A percentile compares a stretch with the other conserved stretches of the same genome.
phyloP scores from a whole-genome alignment of 306 rosid species.

The Rosa persica region DNA sequence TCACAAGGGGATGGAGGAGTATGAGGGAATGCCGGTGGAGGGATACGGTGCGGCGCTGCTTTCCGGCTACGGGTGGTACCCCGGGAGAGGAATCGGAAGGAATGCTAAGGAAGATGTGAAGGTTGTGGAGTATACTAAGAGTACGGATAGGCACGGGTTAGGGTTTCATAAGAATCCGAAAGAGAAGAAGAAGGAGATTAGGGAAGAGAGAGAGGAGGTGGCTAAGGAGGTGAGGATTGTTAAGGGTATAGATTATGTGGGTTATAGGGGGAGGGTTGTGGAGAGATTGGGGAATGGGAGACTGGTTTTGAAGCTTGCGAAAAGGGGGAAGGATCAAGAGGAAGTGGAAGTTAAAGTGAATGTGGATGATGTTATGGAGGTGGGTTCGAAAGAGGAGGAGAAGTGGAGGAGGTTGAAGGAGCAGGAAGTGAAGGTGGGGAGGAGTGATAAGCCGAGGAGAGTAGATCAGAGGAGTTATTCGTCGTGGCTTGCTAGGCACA shows the following conservation, averaged over 20 bases:
- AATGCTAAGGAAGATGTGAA: constrained; percentile 70
- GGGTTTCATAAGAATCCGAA: constrained; percentile 43
- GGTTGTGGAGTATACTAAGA: constrained; percentile 43
- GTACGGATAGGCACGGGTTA: constrained; percentile 65
- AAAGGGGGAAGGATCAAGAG: constrained; percentile 7
- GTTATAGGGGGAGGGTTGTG: constrained; percentile 53
- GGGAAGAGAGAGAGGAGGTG: constrained; percentile 12
- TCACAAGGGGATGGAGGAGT: constrained; percentile 60
- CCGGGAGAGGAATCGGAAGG: constrained; percentile 82
- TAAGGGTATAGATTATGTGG: constrained; percentile 50
- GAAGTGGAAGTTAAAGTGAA: constrained; percentile 43
- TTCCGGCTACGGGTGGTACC: constrained; percentile 79
- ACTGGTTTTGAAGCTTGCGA: constrained; percentile 46
- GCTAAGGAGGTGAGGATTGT: constrained; percentile 56
- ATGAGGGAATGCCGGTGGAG: constrained; percentile 68
- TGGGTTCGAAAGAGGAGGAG: constrained; percentile 73
- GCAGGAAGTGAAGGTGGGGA: constrained; percentile 24
- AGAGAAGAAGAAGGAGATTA: neutral
- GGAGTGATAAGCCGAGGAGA: constrained; percentile 26
- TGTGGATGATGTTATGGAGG: constrained; percentile 43
- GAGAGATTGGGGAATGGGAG: constrained; percentile 32
- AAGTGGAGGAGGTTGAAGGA: constrained; percentile 59
- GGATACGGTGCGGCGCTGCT: constrained; percentile 76
- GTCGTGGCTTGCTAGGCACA: constrained; percentile 79
- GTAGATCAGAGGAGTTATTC: constrained; percentile 26